These are phyloP conservation scores for Candida gigantensis DNA, from an alignment of 1,139 yeast genomes.

Conservation along the genomic window DNA sequence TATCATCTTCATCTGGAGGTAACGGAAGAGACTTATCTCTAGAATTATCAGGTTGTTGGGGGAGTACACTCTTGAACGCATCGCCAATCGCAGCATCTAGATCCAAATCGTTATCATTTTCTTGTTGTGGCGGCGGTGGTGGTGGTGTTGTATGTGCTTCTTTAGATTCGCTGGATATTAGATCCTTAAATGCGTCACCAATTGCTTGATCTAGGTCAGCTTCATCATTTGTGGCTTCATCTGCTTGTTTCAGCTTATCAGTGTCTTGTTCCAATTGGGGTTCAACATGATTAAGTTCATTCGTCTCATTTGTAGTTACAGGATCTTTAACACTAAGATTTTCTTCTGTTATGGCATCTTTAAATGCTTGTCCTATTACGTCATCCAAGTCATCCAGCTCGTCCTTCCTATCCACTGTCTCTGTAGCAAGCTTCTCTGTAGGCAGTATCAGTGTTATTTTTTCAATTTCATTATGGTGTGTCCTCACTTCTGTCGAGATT, in stretches of 20 bases:
- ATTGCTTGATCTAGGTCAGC: constrained; percentile 12
- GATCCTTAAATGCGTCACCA: constrained; percentile 17
- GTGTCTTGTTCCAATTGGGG: not conserved
- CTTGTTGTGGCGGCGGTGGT: not conserved
- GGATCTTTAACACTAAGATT: no score
- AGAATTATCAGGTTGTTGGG: constrained; percentile 3
- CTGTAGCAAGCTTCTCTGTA: no score
- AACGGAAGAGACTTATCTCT: constrained; percentile 6
- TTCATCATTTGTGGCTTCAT: not conserved
- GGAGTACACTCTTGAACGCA: constrained; percentile 21
- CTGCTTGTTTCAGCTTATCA: not conserved
- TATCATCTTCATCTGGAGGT: constrained; percentile 16
- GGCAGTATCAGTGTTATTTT: no score
- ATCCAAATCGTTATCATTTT: constrained; percentile 7
- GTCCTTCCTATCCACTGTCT: constrained; percentile 13
- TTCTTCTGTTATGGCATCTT: constrained; percentile 7
- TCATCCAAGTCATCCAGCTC: constrained; percentile 19
- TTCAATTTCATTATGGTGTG: no score
- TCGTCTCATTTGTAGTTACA: no score
- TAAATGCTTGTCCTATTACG: constrained; percentile 26
- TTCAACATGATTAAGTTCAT: no score
- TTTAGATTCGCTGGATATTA: constrained; percentile 4
- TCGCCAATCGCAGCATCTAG: constrained; percentile 25
- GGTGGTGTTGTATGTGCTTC: not conserved
- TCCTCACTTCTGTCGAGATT: no score